A percentile compares a stretch with the other conserved stretches of the same genome.
These are phyloP conservation scores for Globisporangium alternatum DNA, from an alignment of 352 stramenopile species.

Conservation along the genomic window DNA sequence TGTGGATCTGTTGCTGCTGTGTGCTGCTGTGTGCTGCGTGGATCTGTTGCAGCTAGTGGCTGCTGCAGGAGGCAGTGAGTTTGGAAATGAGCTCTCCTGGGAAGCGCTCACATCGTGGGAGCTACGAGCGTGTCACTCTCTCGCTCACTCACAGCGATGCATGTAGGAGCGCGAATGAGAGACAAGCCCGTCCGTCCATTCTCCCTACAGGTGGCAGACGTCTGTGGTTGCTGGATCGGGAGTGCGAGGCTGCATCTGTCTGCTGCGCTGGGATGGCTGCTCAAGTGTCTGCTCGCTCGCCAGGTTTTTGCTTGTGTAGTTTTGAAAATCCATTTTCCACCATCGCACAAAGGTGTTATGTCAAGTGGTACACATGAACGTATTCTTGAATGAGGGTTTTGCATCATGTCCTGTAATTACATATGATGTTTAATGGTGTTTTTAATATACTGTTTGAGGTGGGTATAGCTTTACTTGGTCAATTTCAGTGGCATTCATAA, in stretches of 20 bases:
- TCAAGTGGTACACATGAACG: neutral
- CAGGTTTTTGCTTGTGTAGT: neutral
- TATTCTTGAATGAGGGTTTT: neutral
- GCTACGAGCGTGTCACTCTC: neutral
- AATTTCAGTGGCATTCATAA: neutral
- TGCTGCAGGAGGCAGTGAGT: slow-evolving; percentile 2
- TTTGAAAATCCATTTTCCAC: too few relatives aligned
- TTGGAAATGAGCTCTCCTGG: neutral
- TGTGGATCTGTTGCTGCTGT: neutral
- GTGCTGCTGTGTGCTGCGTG: neutral
- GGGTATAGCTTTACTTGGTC: neutral
- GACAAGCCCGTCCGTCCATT: neutral
- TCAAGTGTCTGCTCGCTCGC: neutral
- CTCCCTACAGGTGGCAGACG: neutral
- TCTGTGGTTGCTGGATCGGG: neutral
- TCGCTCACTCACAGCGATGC: neutral
- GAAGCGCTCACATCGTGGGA: neutral
- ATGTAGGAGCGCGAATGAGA: neutral
- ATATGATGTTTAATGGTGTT: too few relatives aligned
- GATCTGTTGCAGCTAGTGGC: slow-evolving; percentile 1
- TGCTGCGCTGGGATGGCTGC: neutral
- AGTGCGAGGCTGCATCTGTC: neutral
- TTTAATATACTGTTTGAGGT: neutral
- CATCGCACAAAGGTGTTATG: neutral
- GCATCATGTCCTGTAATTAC: neutral